Base-by-base conservation (phyloP, 2,329 filamentous ascomycete genomes). In the Colletotrichum nymphaeae region DNA sequence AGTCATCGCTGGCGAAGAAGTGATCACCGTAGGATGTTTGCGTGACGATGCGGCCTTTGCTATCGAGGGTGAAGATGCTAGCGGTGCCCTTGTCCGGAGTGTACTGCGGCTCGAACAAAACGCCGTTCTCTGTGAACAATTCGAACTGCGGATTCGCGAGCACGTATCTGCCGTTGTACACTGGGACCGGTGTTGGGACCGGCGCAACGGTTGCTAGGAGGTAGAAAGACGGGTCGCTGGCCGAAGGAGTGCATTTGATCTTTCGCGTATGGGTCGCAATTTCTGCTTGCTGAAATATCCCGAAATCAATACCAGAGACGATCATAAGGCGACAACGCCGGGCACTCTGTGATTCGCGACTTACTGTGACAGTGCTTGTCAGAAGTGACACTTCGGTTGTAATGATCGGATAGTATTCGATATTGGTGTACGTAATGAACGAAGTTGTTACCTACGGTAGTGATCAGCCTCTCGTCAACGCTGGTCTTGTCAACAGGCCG, bases 1-100 rank as follows among this genome's bases (percentile, higher is more conserved):
- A 67, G 7, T 19, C 19, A n/a, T 46, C 32, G 19, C 12, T n/a
- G 9, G 49, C 12, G 12, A 42, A 22, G 32, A 24, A 67, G 52
- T 58, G 63, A n/a, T 26, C 26, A 4, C 53, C 63, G 6, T 67
- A 67, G 28, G 52, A 57, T 16, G 63, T 67, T 8, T 59, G 22
- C 4, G 63, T 58, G 12, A 67, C 32, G 7, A 67, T 22, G 32
- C 63, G 52, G 63, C 63, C 63, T 26, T 67, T 28, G 28, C 22
- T 28, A 32, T 67, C 63, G 28, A 67, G 35, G 26, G 22, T 46
- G 53, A 67, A 67, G 30, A 59, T 1, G 19, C 24, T 28, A 8
- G 63, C 52, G 1, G 37, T 24, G 32, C n/a, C n/a, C 53, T 58
- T 67, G 35, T n/a, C 35, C 19, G 53, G 19, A 11, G 30, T n/a